Percentiles rank a stretch among this genome's conserved stretches.
Conservation (phyloP, 441 rosid species). For the Hypseocharis bilobata region DNA sequence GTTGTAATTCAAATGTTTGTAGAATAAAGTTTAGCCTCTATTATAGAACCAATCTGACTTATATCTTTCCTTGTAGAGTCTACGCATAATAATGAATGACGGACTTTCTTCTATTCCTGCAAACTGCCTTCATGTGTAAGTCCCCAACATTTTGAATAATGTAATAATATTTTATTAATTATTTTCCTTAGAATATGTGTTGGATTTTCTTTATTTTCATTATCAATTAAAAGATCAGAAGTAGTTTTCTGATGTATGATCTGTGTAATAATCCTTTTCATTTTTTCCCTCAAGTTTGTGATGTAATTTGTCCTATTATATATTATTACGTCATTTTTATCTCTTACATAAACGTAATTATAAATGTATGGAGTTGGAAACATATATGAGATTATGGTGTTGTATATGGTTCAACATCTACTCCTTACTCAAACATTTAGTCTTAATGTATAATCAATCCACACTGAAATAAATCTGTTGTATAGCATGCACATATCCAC, state of each 20-base stretch:
- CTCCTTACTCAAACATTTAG: background rate
- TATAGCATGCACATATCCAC: background rate
- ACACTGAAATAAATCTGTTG: background rate
- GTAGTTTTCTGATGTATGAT: background rate
- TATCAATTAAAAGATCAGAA: background rate
- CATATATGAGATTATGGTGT: background rate
- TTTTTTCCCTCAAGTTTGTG: background rate
- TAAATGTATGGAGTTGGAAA: background rate
- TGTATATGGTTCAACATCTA: background rate
- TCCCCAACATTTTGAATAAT: constrained; percentile 17
- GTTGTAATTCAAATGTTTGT: background rate
- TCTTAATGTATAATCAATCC: background rate
- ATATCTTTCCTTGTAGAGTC: constrained; percentile 47
- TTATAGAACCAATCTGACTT: constrained; percentile 21
- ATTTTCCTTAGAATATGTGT: background rate
- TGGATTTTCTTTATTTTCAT: background rate
- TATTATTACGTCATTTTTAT: background rate
- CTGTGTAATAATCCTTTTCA: background rate
- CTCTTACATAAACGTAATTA: background rate
- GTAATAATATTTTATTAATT: background rate
- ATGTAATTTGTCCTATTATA: background rate
- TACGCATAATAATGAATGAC: constrained; percentile 86
- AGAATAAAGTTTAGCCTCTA: constrained; percentile 10
- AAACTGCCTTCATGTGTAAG: constrained; percentile 83
- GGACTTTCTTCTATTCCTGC: constrained; percentile 79